Evolutionary conservation across 176 grass and related monocot genomes (phyloP).

Genomic region (Pontederia paniculata): DNA sequence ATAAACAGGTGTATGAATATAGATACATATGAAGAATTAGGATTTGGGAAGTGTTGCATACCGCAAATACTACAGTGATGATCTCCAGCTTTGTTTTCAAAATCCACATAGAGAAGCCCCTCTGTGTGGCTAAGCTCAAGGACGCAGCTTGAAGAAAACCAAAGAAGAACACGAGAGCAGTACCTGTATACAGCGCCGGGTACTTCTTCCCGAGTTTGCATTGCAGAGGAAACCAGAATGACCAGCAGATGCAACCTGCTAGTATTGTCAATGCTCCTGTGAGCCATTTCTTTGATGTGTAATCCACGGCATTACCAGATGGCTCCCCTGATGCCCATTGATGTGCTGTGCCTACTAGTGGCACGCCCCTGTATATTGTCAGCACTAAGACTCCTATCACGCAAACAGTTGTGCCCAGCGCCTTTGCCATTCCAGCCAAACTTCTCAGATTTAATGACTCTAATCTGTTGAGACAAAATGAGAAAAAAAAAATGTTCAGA

Average conservation of each 20-base stretch:
- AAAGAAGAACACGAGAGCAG: conserved; percentile 9
- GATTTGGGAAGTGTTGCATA: background rate
- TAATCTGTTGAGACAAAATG: conserved; percentile 19
- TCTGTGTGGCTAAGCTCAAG: conserved; percentile 2
- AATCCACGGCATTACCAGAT: background rate
- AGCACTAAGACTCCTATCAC: conserved; percentile 43
- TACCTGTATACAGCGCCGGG: conserved; percentile 11
- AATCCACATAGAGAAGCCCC: conserved; percentile 5
- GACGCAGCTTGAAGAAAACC: conserved; percentile 4
- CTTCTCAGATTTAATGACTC: conserved; percentile 40
- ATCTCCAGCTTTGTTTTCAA: conserved; percentile 10
- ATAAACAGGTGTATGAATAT: too few relatives aligned
- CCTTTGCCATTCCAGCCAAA: conserved; percentile 40
- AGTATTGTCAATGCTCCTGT: conserved; percentile 42
- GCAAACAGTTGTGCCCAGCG: conserved; percentile 35
- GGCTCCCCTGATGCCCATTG: background rate
- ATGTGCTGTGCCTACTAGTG: conserved; percentile 19
- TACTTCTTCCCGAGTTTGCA: conserved; percentile 22
- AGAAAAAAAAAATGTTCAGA: background rate
- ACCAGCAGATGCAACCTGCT: conserved; percentile 36
- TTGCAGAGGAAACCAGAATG: conserved; percentile 61
- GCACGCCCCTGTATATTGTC: conserved; percentile 48
- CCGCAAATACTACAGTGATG: conserved; percentile 1
- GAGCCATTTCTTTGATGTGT: conserved; percentile 28
- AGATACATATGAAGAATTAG: too few relatives aligned